phyloP scores from a whole-genome alignment of 352 stramenopile genomes.

The Thalassiosira hispida region DNA sequence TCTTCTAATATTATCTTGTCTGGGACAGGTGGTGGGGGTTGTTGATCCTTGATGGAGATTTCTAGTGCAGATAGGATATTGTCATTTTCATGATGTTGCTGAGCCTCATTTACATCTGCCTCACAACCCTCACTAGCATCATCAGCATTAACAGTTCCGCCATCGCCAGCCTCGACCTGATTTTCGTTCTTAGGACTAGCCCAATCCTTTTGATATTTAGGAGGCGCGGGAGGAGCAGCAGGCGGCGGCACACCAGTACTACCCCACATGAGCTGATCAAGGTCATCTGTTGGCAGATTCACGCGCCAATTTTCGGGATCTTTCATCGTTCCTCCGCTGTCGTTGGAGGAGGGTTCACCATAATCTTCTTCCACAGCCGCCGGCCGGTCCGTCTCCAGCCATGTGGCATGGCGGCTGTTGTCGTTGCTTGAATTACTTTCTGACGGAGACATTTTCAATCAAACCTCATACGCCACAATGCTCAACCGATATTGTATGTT shows the following conservation, averaged over 20 bases:
- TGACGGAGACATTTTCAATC: too few relatives aligned
- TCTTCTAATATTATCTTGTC: conserved; percentile 62
- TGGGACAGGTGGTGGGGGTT: neutral
- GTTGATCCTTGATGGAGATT: conserved; percentile 8
- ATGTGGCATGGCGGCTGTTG: too few relatives aligned
- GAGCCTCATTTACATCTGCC: conserved; percentile 1
- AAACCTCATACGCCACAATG: too few relatives aligned
- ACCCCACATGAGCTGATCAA: conserved; percentile 60
- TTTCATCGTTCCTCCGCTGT: conserved; percentile 5
- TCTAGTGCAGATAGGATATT: conserved; percentile 50
- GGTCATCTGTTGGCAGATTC: conserved; percentile 43
- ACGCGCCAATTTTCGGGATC: conserved; percentile 45
- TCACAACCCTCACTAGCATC: neutral
- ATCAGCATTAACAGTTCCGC: neutral
- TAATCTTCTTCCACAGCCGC: too few relatives aligned
- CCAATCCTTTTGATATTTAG: conserved; percentile 46
- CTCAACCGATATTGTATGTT: too few relatives aligned
- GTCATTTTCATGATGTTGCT: conserved; percentile 19
- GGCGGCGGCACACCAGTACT: conserved; percentile 23
- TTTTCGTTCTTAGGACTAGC: neutral
- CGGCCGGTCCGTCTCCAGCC: too few relatives aligned
- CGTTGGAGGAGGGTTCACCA: neutral
- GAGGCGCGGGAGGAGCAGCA: neutral
- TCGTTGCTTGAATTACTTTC: too few relatives aligned
- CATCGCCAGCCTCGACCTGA: neutral